Conservation (phyloP, 169 alveolate species). For the Plasmodium vivax region DNA sequence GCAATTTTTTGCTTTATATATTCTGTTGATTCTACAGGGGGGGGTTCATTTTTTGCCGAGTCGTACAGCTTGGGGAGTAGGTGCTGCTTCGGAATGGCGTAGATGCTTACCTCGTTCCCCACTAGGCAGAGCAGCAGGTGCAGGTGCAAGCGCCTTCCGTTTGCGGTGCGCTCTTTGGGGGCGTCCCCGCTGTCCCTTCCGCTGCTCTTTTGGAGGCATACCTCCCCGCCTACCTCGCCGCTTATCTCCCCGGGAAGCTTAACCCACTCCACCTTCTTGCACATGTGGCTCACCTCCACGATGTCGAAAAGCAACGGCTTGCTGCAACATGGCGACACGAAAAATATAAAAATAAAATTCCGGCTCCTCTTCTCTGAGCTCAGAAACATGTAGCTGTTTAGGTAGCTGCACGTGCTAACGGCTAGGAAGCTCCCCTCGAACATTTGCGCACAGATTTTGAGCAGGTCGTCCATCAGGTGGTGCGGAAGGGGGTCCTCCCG, state of each 20-base stretch:
- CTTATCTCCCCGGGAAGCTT: not conserved
- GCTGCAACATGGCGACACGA: slow-evolving; percentile 17
- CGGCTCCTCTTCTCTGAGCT: slow-evolving; percentile 7
- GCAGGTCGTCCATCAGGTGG: not conserved
- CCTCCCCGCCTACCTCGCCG: too few species aligned
- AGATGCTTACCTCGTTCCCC: slow-evolving; percentile 28
- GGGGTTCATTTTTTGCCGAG: slow-evolving; percentile 1
- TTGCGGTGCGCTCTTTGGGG: not conserved
- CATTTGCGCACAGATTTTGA: not conserved
- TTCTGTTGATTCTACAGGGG: not conserved
- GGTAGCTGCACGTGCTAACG: slow-evolving; percentile 42
- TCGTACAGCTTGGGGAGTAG: not conserved
- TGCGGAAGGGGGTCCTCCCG: too few species aligned
- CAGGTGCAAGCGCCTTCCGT: not conserved
- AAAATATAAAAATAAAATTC: slow-evolving; percentile 46
- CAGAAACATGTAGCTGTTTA: slow-evolving; percentile 18
- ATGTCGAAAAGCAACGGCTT: slow-evolving; percentile 25
- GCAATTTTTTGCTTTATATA: not conserved
- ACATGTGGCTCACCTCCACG: slow-evolving; percentile 7
- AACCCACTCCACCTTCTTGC: slow-evolving; percentile 57
- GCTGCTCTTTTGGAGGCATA: not conserved
- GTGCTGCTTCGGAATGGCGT: slow-evolving; percentile 20
- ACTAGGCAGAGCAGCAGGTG: slow-evolving; percentile 23
- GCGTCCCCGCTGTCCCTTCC: not conserved
- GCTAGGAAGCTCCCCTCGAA: slow-evolving; percentile 30